These are phyloP conservation scores for Dentipellis sp. DNA, from an alignment of 768 basidiomycete genomes.

Conservation along the genomic window DNA sequence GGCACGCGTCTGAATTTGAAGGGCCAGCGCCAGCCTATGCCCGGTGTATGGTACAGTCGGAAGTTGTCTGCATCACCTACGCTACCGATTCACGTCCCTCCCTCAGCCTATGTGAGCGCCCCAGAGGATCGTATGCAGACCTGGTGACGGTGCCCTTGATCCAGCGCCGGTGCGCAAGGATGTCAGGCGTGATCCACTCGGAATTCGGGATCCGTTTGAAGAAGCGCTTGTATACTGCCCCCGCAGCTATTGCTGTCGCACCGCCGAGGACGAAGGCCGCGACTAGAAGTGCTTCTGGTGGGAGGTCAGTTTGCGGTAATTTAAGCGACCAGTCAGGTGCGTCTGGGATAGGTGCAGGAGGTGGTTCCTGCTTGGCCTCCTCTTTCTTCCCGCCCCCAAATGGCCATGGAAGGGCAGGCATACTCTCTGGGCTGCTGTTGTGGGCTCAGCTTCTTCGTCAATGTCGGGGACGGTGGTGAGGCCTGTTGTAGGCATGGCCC, in stretches of 20 bases:
- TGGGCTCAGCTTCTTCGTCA: no score
- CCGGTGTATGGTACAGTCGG: conserved; percentile 78
- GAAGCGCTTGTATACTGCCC: conserved; percentile 33
- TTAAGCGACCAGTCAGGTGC: neutral
- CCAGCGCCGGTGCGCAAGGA: conserved; percentile 52
- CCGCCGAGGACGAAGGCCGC: conserved; percentile 24
- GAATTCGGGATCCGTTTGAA: conserved; percentile 51
- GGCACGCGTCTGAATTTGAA: conserved; percentile 64
- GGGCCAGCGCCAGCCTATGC: conserved; percentile 66
- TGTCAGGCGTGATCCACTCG: conserved; percentile 61
- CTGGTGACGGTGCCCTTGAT: conserved; percentile 76
- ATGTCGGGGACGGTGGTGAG: no score
- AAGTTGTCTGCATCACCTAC: conserved; percentile 89
- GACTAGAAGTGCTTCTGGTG: neutral
- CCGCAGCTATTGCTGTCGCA: conserved; percentile 26
- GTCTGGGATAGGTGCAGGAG: neutral
- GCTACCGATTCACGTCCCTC: conserved; percentile 25
- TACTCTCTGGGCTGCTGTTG: neutral
- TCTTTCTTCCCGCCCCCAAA: neutral
- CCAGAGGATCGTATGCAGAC: conserved; percentile 28
- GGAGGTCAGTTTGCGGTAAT: neutral
- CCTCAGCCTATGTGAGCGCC: neutral
- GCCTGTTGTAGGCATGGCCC: no score
- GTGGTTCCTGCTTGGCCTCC: neutral
- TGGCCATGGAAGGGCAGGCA: neutral